Conservation (phyloP, 176 grass and related monocot species). For the Rhynchospora pubera region DNA sequence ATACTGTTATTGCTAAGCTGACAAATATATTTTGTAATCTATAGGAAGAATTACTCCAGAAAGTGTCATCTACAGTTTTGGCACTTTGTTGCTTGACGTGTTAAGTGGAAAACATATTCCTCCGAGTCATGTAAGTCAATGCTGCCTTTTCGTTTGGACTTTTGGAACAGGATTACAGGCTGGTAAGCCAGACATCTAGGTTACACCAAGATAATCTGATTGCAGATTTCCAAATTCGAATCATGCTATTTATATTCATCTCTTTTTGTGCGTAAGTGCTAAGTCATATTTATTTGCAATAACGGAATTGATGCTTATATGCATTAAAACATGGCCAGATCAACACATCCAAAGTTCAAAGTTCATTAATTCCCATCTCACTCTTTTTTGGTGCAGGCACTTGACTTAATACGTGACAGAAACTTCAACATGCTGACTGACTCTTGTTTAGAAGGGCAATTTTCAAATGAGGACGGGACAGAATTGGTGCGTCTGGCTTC, state of each 20-base stretch:
- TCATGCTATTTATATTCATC: not conserved
- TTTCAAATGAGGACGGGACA: constrained; percentile 94
- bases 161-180: not conserved
- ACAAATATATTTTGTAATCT: constrained; percentile 17
- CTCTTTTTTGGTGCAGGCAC: constrained; percentile 47
- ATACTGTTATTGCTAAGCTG: not conserved
- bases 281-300: not conserved
- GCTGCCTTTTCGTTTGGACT: constrained; percentile 18
- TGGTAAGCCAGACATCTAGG: not conserved
- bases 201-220: not conserved
- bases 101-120: constrained; percentile 98
- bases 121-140: constrained; percentile 79
- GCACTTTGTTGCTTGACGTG: constrained; percentile 87
- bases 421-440: constrained; percentile 98
- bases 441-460: constrained; percentile 93
- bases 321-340: not conserved
- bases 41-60: constrained; percentile 94
- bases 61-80: constrained; percentile 98
- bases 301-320: not conserved
- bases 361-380: not conserved
- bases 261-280: not conserved
- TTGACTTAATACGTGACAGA: constrained; percentile 93
- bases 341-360: not conserved
- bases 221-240: not conserved
- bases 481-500: constrained; percentile 95